Conservation (phyloP, 2,329 filamentous ascomycete genomes). For the Cladophialophora psammophila region DNA sequence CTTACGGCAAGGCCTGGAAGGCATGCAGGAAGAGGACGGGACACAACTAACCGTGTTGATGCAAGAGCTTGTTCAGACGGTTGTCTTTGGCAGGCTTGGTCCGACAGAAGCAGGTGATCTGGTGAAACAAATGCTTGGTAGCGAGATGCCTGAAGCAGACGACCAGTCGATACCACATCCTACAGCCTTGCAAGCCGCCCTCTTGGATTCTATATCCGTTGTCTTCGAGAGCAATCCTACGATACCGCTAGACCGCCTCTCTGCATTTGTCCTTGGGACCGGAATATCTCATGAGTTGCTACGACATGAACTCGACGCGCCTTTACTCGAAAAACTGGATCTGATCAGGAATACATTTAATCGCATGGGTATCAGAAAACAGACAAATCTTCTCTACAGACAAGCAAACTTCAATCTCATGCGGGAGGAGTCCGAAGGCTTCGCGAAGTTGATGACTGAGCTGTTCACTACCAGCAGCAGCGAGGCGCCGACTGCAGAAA, state of each 20-base stretch:
- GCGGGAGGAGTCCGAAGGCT: conserved; percentile 94
- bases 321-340: conserved; percentile 75
- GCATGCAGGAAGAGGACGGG: conserved; percentile 69
- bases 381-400: conserved; percentile 90
- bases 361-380: conserved; percentile 83
- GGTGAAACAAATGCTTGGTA: conserved; percentile 64
- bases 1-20: conserved; percentile 68
- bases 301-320: conserved; percentile 82
- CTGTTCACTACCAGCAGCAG: conserved; percentile 86
- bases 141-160: conserved; percentile 21
- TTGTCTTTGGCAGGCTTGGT: conserved; percentile 72
- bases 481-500: conserved; percentile 74
- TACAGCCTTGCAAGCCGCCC: conserved; percentile 29
- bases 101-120: conserved; percentile 73
- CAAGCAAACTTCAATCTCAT: conserved; percentile 97
- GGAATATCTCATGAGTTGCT: conserved; percentile 74
- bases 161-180: conserved; percentile 3
- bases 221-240: conserved; percentile 74
- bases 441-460: conserved; percentile 94
- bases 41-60: conserved; percentile 75
- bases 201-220: conserved; percentile 69
- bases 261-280: conserved; percentile 74
- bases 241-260: conserved; percentile 61
- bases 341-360: conserved; percentile 86
- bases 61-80: conserved; percentile 82